Evolutionary conservation across 768 basidiomycete species (phyloP).

Genomic region (Rhizopogon vinicolor): DNA sequence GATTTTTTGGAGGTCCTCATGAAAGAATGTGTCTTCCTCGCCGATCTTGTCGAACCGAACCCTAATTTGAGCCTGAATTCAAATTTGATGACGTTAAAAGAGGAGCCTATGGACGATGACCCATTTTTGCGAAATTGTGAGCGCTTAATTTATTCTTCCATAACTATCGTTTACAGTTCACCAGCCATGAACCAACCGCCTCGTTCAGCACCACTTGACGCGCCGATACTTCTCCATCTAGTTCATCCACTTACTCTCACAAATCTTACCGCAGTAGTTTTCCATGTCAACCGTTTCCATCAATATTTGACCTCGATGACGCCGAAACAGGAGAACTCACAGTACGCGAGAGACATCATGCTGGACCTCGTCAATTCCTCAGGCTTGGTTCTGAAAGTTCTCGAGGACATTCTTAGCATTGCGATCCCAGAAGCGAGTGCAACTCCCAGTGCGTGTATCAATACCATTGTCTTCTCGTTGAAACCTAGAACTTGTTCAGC

Average conservation of each 20-base stretch:
- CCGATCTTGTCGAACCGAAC: conserved; percentile 16
- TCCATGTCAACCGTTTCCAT: conserved; percentile 57
- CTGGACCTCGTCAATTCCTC: conserved; percentile 61
- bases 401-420: conserved; percentile 47
- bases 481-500: conserved; percentile 30
- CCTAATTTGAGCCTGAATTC: not conserved
- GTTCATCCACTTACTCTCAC: conserved; percentile 57
- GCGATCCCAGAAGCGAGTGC: conserved; percentile 15
- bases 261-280: conserved; percentile 44
- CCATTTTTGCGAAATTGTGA: conserved; percentile 22
- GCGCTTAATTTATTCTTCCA: conserved; percentile 18
- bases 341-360: conserved; percentile 59
- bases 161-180: conserved; percentile 42
- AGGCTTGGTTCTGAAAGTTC: conserved; percentile 52
- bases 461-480: not conserved
- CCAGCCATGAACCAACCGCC: conserved; percentile 19
- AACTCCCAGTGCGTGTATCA: conserved; percentile 15
- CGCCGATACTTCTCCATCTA: conserved; percentile 52
- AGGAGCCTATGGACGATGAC: conserved; percentile 25
- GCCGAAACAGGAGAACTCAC: conserved; percentile 56
- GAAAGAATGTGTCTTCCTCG: conserved; percentile 42
- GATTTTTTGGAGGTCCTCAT: conserved; percentile 57
- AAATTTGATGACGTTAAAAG: conserved; percentile 13
- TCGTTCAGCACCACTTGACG: conserved; percentile 19
- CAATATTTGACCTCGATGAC: conserved; percentile 46